Conservation (phyloP, 192 early-diverging fungal species). For the Pecoramyces ruminantium region DNA sequence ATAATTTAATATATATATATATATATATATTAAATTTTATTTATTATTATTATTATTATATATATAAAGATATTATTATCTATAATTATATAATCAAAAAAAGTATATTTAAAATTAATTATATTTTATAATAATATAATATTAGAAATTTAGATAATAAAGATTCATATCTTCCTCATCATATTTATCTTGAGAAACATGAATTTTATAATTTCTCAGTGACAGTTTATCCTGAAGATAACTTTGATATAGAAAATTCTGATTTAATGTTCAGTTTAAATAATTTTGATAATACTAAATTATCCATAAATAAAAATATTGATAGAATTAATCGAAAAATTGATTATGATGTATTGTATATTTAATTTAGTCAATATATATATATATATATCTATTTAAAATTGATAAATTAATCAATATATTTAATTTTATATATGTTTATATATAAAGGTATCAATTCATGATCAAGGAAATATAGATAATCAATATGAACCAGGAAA, state of each 20-base stretch:
- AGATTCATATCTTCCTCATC: background rate
- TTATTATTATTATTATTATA: too few species aligned
- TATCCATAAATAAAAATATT: background rate
- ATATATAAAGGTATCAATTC: background rate
- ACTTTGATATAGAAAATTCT: background rate
- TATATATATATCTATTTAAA: too few species aligned
- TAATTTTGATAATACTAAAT: background rate
- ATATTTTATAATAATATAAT: too few species aligned
- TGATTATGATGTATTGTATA: background rate
- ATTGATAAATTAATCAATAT: too few species aligned
- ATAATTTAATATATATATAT: too few species aligned
- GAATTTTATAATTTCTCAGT: background rate
- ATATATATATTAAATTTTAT: too few species aligned
- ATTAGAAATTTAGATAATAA: background rate
- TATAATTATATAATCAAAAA: too few species aligned
- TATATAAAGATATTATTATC: too few species aligned
- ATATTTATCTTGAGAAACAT: background rate
- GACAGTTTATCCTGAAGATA: background rate
- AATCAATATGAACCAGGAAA: background rate
- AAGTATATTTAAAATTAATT: too few species aligned
- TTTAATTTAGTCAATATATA: too few species aligned
- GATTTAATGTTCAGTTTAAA: background rate
- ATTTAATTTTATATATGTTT: too few species aligned
- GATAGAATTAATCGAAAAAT: background rate
- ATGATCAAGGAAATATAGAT: background rate